These are phyloP conservation scores for Epichloe hybrida DNA, from an alignment of 2,329 filamentous ascomycete species.

Conservation along the genomic window DNA sequence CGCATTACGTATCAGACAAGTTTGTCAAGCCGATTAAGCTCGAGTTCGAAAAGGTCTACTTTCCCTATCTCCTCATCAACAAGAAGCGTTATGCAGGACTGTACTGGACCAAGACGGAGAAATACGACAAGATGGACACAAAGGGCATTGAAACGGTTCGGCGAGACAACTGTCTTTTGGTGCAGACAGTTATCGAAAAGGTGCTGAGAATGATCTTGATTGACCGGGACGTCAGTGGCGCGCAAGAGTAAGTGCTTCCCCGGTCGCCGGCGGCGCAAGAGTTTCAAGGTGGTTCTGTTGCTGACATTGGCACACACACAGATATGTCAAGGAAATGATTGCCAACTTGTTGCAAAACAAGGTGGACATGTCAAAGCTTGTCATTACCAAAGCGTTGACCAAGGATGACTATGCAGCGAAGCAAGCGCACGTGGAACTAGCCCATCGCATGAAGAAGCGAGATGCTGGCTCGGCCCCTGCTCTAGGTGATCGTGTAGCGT, in stretches of 20 bases:
- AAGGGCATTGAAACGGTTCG: slow-evolving; percentile 98
- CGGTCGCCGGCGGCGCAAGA: not conserved
- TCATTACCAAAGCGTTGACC: slow-evolving; percentile 93
- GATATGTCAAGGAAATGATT: slow-evolving; percentile 93
- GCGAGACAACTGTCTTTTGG: slow-evolving; percentile 87
- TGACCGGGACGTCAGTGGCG: slow-evolving; percentile 76
- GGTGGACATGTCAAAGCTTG: slow-evolving; percentile 96
- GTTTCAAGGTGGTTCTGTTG: not conserved
- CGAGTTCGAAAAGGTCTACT: slow-evolving; percentile 99
- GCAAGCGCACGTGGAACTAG: slow-evolving; percentile 1
- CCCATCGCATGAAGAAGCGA: slow-evolving; percentile 52
- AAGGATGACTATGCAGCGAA: slow-evolving; percentile 84
- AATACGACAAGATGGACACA: slow-evolving; percentile 99
- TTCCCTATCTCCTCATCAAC: slow-evolving; percentile 95
- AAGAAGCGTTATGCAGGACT: slow-evolving; percentile 98
- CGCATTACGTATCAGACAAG: slow-evolving; percentile 75
- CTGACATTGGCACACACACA: slow-evolving; percentile 22
- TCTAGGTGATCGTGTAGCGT: slow-evolving; percentile 90
- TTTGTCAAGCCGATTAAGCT: slow-evolving; percentile 97
- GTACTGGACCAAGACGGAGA: slow-evolving; percentile 88
- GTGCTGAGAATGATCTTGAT: slow-evolving; percentile 92
- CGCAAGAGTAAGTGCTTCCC: slow-evolving; percentile 64
- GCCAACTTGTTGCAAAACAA: slow-evolving; percentile 94
- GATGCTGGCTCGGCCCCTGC: slow-evolving; percentile 87
- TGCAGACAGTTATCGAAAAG: slow-evolving; percentile 95